Evolutionary conservation across 108 stramenopile genomes (phyloP), one percentile per base, ranked within the genome.

Genomic region (Chaetoceros muelleri): DNA sequence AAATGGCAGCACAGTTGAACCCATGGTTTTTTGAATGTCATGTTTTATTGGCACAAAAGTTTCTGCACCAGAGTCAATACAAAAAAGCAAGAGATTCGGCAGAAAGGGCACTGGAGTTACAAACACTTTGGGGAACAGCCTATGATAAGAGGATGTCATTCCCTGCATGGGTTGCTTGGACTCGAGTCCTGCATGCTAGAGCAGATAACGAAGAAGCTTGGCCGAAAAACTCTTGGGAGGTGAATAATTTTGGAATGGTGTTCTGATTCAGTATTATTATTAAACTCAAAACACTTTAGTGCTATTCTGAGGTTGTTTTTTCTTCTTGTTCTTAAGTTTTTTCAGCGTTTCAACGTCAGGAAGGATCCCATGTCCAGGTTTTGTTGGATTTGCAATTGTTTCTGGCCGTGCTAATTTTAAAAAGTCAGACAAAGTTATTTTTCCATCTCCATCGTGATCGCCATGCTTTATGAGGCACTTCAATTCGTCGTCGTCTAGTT

Each of bases 201-300:
- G 53, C 58, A 17, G 25, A 30, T 1, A 49, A 53, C 5, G n/a
- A 24, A 44, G 25, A 52, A 22, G 22, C 51, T 19, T 66, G 65
- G 65, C 65, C 65, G 18, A 16, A 1, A 16, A 59, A 51, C 50
- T 27, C 34, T 20, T 66, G 65, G 65, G 65, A 66, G n/a, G 58
- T 66, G 46, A 66, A 66, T 57, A 66, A 66, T 44, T 30, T 59
- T 24, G 65, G 65, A 20, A 30, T 66, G 20, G 65, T 66, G 8
- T 28, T 23, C 2, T 61, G 30, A 57, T 18, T n/a, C n/a, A n/a
- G n/a, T n/a, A n/a, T n/a, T n/a, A n/a, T n/a, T n/a, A n/a, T n/a
- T n/a, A n/a, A n/a, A n/a, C n/a, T n/a, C n/a, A n/a, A n/a, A n/a
- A n/a, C n/a, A n/a, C n/a, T n/a, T n/a, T n/a, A n/a, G n/a, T n/a